Conservation (phyloP, 2,329 filamentous ascomycete species). For the Phaeosphaeria sp. region DNA sequence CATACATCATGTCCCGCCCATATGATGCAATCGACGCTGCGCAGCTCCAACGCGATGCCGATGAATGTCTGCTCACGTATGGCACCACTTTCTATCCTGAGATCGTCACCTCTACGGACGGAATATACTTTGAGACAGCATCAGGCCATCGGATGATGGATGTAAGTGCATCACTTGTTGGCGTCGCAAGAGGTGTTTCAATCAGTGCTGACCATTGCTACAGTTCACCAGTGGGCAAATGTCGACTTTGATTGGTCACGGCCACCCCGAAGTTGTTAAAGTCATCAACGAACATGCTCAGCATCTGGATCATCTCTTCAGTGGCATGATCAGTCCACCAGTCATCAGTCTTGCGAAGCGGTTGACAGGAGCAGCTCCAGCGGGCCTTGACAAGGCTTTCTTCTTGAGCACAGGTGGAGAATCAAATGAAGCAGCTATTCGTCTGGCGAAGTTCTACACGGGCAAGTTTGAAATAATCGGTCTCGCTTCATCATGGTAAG, state of each 20-base stretch:
- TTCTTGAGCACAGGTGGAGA: slow-evolving; percentile 46
- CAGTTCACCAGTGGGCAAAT: slow-evolving; percentile 32
- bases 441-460: slow-evolving; percentile 68
- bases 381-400: slow-evolving; percentile 41
- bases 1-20: neutral
- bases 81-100: slow-evolving; percentile 37
- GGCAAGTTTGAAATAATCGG: slow-evolving; percentile 71
- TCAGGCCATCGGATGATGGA: slow-evolving; percentile 43
- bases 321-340: slow-evolving; percentile 45
- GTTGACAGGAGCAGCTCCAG: slow-evolving; percentile 31
- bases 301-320: slow-evolving; percentile 44
- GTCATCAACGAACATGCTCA: slow-evolving; percentile 35
- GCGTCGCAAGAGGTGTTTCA: neutral
- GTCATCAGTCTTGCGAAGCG: slow-evolving; percentile 41
- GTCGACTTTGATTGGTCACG: slow-evolving; percentile 38
- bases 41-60: slow-evolving; percentile 29
- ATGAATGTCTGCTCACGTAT: slow-evolving; percentile 28
- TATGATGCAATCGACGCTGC: slow-evolving; percentile 21
- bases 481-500: slow-evolving; percentile 64
- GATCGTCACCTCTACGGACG: slow-evolving; percentile 36
- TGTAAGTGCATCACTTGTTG: neutral
- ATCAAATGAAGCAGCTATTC: slow-evolving; percentile 66
- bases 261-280: slow-evolving; percentile 42
- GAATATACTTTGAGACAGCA: slow-evolving; percentile 38
- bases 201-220: neutral